These are phyloP conservation scores for Graphiopsis chlorocephala DNA, from an alignment of 2,329 filamentous ascomycete species.

Conservation along the genomic window DNA sequence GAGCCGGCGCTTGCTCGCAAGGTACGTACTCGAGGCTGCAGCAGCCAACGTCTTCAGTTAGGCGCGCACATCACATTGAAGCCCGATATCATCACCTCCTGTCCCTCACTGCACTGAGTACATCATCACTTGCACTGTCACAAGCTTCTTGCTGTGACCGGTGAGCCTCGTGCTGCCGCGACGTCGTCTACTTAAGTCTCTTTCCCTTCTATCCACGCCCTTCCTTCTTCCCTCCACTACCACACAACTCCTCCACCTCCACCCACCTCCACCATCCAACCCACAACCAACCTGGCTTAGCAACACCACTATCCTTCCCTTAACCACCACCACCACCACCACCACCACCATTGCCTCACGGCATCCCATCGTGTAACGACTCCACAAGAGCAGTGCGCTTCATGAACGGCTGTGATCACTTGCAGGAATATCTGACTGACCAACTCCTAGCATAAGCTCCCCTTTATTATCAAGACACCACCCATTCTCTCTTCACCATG, in stretches of 20 bases:
- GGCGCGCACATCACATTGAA: neutral
- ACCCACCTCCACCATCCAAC: slow-evolving; percentile 2
- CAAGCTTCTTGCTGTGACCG: neutral
- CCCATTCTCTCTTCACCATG: slow-evolving; percentile 29
- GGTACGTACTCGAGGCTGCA: slow-evolving; percentile 1
- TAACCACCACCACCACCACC: neutral
- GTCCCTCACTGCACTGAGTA: neutral
- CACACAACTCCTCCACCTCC: slow-evolving; percentile 13
- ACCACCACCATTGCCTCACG: neutral
- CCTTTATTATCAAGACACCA: neutral
- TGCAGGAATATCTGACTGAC: neutral
- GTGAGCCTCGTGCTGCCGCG: neutral
- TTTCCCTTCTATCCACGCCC: slow-evolving; percentile 5
- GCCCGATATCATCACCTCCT: neutral
- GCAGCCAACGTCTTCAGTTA: neutral
- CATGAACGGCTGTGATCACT: neutral
- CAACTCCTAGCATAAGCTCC: neutral
- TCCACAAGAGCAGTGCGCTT: neutral
- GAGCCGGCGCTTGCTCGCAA: slow-evolving; percentile 3
- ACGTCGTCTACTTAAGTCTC: slow-evolving; percentile 1
- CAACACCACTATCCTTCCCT: slow-evolving; percentile 1
- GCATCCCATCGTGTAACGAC: neutral
- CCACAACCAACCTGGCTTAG: neutral
- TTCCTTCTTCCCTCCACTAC: slow-evolving; percentile 7
- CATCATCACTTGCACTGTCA: slow-evolving; percentile 10